Evolutionary conservation across 1,284 basidiomycete genomes (phyloP).

Genomic region (Phylloboletellus chloephorus): DNA sequence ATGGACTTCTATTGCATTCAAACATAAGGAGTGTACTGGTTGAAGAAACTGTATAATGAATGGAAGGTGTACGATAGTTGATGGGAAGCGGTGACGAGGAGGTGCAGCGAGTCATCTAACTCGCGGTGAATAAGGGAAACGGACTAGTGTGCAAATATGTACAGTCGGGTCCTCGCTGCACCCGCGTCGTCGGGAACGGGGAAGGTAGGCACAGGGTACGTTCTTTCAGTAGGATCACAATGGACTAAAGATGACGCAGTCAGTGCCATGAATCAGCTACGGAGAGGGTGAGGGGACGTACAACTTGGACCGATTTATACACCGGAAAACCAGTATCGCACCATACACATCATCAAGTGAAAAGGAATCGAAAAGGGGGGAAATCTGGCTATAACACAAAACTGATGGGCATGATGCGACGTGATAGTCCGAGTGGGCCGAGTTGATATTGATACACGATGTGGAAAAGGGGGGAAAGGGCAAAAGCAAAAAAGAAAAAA

Average conservation of each 20-base stretch:
- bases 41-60: constrained; percentile 23
- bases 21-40: constrained; percentile 28
- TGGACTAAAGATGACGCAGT: constrained; percentile 15
- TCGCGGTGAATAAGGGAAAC: constrained; percentile 2
- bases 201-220: constrained; percentile 24
- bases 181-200: constrained; percentile 9
- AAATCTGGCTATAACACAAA: constrained; percentile 27
- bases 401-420: constrained; percentile 32
- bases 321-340: constrained; percentile 32
- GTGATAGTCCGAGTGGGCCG: constrained; percentile 32
- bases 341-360: constrained; percentile 26
- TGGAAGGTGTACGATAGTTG: constrained; percentile 23
- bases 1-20: constrained; percentile 28
- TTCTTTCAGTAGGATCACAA: constrained; percentile 26
- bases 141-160: constrained; percentile 23
- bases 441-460: constrained; percentile 34
- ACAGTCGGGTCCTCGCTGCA: constrained; percentile 21
- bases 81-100: constrained; percentile 9
- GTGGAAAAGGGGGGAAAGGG: not conserved
- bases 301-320: constrained; percentile 27
- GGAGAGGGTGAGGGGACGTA: constrained; percentile 11
- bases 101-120: constrained; percentile 25
- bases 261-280: constrained; percentile 4
- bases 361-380: not conserved
- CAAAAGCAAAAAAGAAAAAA: not conserved